Percentiles rank a stretch among this genome's conserved stretches.
Conservation (phyloP, 495 filamentous ascomycete genomes). For the Penicillium diatomitis region DNA sequence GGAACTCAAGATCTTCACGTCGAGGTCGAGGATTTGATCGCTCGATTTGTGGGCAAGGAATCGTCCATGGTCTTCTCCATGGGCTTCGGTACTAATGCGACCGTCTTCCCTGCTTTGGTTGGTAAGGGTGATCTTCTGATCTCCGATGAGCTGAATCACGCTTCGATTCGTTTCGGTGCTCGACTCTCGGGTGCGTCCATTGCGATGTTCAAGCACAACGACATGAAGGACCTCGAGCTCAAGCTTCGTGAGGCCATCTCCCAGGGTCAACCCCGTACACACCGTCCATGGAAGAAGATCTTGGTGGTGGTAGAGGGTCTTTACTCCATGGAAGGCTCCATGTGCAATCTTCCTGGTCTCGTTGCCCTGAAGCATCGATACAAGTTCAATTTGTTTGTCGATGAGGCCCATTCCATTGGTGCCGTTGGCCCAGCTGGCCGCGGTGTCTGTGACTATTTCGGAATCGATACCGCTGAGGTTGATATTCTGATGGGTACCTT, state of each 20-base stretch:
- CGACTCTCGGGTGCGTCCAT: constrained; percentile 93
- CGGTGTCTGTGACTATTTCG: constrained; percentile 96
- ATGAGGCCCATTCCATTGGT: constrained; percentile 95
- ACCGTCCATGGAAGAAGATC: constrained; percentile 98
- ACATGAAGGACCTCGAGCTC: constrained; percentile 78
- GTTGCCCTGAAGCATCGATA: constrained; percentile 83
- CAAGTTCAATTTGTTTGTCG: constrained; percentile 91
- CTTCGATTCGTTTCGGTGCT: constrained; percentile 90
- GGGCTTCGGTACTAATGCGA: constrained; percentile 93
- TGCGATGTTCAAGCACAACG: constrained; percentile 92
- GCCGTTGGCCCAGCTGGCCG: constrained; percentile 80
- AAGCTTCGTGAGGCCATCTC: constrained; percentile 84
- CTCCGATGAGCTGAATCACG: constrained; percentile 95
- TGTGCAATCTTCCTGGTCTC: constrained; percentile 88
- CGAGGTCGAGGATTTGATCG: constrained; percentile 84
- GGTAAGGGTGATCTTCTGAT: constrained; percentile 88
- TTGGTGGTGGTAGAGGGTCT: constrained; percentile 92
- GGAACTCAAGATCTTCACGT: constrained; percentile 81
- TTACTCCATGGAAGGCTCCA: constrained; percentile 98
- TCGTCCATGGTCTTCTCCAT: constrained; percentile 96
- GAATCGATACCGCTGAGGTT: constrained; percentile 75
- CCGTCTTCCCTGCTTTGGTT: constrained; percentile 80
- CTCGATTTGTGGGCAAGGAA: constrained; percentile 86
- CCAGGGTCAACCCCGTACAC: constrained; percentile 91
- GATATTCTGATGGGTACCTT: constrained; percentile 98